These are phyloP conservation scores for barrel medic (Medicago truncatula) DNA, from an alignment of 306 rosid species.

Conservation along the genomic window MtrunA17r5.0-ANR NC_053046.1:5973001-5973500, in stretches of 20 bases:
- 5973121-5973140: slow-evolving; percentile 19
- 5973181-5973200: neutral
- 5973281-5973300: neutral
- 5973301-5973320: neutral
- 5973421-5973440: neutral
- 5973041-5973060: slow-evolving; percentile 32
- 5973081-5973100: slow-evolving; percentile 6
- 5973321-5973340: neutral
- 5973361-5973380: neutral
- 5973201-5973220: neutral
- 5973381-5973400: neutral
- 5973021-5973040: neutral
- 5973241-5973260: neutral
- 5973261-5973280: neutral
- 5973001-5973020: slow-evolving; percentile 17
- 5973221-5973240: neutral
- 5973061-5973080: slow-evolving; percentile 15
- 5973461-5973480: neutral
- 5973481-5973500: neutral
- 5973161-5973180: neutral
- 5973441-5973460: neutral
- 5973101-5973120: neutral
- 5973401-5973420: neutral
- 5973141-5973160: slow-evolving; percentile 2
- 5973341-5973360: neutral